These are phyloP conservation scores for Neolentinus lepideus DNA, from an alignment of 1,284 basidiomycete species.

Conservation along the genomic window DNA sequence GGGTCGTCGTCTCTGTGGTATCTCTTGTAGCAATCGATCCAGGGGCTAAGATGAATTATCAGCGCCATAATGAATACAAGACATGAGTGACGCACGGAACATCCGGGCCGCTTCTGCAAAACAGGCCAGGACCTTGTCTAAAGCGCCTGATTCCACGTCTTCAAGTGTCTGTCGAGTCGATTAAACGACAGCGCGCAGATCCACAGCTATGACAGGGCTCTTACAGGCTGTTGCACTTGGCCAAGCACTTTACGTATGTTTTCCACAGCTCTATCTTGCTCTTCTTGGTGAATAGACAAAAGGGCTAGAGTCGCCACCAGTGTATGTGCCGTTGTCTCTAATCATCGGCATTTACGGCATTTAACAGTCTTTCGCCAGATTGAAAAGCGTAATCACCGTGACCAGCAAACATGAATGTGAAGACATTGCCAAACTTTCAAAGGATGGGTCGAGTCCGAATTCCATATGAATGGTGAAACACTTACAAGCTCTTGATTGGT, in stretches of 20 bases:
- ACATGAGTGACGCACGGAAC: not conserved
- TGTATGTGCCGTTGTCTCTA: conserved; percentile 30
- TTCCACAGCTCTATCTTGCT: conserved; percentile 28
- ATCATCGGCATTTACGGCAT: not conserved
- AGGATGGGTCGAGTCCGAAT: not conserved
- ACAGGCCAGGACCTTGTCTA: not conserved
- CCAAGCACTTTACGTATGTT: conserved; percentile 17
- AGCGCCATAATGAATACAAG: not conserved
- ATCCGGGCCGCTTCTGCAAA: not conserved
- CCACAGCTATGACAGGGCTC: too few relatives aligned
- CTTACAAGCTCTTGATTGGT: conserved; percentile 9
- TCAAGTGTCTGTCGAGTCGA: not conserved
- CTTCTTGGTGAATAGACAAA: conserved; percentile 29
- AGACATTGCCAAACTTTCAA: conserved; percentile 10
- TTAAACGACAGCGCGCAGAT: not conserved
- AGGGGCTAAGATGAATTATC: not conserved
- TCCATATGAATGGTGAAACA: not conserved
- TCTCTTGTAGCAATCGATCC: not conserved
- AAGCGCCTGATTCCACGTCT: not conserved
- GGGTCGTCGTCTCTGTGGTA: not conserved
- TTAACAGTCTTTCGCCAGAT: not conserved
- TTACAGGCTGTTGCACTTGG: conserved; percentile 3
- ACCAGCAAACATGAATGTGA: conserved; percentile 12
- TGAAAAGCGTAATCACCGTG: conserved; percentile 5
- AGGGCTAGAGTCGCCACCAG: conserved; percentile 26